These are phyloP conservation scores for Coniochaeta prunicola DNA, from an alignment of 2,329 filamentous ascomycete species.

Conservation along the genomic window DNA sequence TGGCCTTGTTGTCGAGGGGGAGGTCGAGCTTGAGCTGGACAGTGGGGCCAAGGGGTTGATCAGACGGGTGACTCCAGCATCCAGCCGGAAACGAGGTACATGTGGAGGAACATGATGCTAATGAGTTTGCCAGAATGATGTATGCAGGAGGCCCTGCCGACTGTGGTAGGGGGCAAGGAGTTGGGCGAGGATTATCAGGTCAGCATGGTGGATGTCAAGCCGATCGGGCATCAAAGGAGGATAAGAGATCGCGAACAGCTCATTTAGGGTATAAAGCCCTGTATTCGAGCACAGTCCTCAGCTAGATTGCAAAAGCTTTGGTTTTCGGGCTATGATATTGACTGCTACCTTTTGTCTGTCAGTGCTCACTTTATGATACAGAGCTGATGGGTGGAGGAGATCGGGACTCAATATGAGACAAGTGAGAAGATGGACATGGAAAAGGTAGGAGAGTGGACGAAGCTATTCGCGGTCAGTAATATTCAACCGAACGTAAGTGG, in stretches of 20 bases:
- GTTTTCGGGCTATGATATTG: too few species aligned
- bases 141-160: conserved; percentile 21
- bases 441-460: neutral
- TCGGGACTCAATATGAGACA: neutral
- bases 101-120: conserved; percentile 29
- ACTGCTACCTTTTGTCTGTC: too few species aligned
- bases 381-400: neutral
- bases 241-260: neutral
- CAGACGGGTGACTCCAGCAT: conserved; percentile 38
- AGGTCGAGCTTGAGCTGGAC: conserved; percentile 40
- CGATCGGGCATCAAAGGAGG: neutral
- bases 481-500: neutral
- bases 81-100: conserved; percentile 40
- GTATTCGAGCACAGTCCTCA: too few species aligned
- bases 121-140: conserved; percentile 32
- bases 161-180: conserved; percentile 16
- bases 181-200: conserved; percentile 17
- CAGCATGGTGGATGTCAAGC: neutral
- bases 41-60: conserved; percentile 33
- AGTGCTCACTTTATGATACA: neutral
- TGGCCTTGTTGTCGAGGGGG: conserved; percentile 40
- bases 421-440: neutral
- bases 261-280: too few species aligned
- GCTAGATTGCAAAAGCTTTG: too few species aligned
- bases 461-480: neutral